Evolutionary conservation across 192 early-diverging fungal genomes (phyloP).

Genomic region (Backusella parvicylindrica): DNA sequence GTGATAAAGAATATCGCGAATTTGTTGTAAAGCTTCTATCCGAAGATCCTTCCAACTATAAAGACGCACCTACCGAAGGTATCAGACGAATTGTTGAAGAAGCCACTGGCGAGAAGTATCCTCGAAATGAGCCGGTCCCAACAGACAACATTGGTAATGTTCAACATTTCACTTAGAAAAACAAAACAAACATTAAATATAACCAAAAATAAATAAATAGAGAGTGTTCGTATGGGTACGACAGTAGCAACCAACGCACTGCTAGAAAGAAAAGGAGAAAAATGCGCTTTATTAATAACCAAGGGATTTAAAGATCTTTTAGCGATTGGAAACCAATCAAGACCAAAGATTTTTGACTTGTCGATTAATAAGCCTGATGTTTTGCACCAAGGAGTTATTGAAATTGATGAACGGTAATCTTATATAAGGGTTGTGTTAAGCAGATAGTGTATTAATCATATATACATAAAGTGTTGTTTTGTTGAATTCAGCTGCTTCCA

Average conservation of each 20-base stretch:
- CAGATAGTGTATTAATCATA: not conserved
- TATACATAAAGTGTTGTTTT: constrained; percentile 63
- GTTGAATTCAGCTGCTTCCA: constrained; percentile 66
- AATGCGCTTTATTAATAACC: constrained; percentile 83
- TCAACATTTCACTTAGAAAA: not conserved
- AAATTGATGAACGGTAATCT: constrained; percentile 87
- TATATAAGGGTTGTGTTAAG: not conserved
- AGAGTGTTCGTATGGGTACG: constrained; percentile 88
- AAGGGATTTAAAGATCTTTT: constrained; percentile 87
- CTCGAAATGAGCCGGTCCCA: constrained; percentile 65
- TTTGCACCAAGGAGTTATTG: constrained; percentile 73
- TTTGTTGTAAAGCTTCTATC: constrained; percentile 89
- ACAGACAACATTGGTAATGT: constrained; percentile 62
- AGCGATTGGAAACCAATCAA: constrained; percentile 79
- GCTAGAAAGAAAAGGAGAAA: constrained; percentile 85
- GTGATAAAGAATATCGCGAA: constrained; percentile 45
- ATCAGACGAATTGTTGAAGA: constrained; percentile 84
- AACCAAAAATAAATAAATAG: not conserved
- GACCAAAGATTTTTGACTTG: constrained; percentile 94
- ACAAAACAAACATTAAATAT: constrained; percentile 1
- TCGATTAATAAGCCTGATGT: constrained; percentile 83
- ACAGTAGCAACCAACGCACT: constrained; percentile 96
- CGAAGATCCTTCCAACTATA: constrained; percentile 87
- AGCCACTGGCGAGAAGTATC: constrained; percentile 66
- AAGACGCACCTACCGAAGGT: constrained; percentile 93